Percentiles rank a stretch among this genome's conserved stretches.
Conservation (phyloP, 495 filamentous ascomycete genomes). For the Lepraria neglecta region DNA sequence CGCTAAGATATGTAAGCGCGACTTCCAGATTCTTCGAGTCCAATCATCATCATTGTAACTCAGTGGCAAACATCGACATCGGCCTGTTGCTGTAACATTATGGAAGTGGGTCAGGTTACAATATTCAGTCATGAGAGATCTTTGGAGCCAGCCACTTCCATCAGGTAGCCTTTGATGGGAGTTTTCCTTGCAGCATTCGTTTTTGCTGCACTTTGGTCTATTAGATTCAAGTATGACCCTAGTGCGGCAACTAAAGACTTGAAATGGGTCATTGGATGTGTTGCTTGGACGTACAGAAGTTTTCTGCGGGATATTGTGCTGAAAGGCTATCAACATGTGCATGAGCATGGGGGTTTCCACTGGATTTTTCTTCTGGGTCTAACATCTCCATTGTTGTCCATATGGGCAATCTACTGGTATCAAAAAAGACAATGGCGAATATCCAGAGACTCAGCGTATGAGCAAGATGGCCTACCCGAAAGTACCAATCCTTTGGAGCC, state of each 20-base stretch:
- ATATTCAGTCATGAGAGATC: not conserved
- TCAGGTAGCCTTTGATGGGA: constrained; percentile 6
- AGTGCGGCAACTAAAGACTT: constrained; percentile 3
- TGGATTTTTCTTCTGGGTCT: not conserved
- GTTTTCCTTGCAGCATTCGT: not conserved
- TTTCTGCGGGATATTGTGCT: not conserved
- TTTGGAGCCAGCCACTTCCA: not conserved
- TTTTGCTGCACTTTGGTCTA: constrained; percentile 13
- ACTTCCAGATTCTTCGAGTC: constrained; percentile 1
- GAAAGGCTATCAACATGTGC: not conserved
- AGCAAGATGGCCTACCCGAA: not conserved
- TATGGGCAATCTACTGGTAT: not conserved
- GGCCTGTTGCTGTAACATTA: not conserved
- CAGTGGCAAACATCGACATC: not conserved
- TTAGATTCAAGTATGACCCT: constrained; percentile 10
- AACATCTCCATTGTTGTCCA: too few species aligned
- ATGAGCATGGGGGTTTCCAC: not conserved
- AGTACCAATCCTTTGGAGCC: constrained; percentile 28
- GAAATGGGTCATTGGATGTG: not conserved
- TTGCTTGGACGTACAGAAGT: not conserved
- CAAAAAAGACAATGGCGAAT: not conserved
- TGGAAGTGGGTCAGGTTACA: not conserved
- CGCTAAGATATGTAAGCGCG: constrained; percentile 18
- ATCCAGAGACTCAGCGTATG: not conserved
- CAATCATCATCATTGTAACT: not conserved